These are phyloP conservation scores for Kingdonia uniflora DNA, from an alignment of 164 flowering plant species.

Conservation along the genomic window DNA sequence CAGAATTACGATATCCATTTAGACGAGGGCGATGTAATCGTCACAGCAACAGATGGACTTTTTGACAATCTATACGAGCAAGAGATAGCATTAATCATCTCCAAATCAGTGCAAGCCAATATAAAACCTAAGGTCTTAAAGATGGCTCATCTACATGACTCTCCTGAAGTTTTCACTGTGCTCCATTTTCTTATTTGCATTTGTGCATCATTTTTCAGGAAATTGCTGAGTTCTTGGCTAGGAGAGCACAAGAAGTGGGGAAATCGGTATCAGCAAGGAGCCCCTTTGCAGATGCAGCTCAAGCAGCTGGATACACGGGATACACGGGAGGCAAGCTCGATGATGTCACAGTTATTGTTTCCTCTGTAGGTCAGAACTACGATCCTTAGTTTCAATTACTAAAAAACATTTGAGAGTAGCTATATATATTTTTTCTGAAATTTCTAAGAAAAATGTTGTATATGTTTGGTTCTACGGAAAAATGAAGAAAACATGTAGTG, in stretches of 20 bases:
- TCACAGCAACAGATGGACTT: constrained; percentile 82
- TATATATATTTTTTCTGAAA: no score
- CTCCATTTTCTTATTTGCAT: background rate
- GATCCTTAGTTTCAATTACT: background rate
- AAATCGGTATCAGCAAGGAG: constrained; percentile 35
- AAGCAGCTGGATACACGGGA: constrained; percentile 65
- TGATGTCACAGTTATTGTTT: constrained; percentile 70
- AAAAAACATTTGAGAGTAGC: no score
- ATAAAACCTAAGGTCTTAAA: constrained; percentile 39
- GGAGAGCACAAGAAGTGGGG: constrained; percentile 58
- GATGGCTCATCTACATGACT: background rate
- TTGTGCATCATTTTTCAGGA: constrained; percentile 29
- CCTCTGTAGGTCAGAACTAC: constrained; percentile 33
- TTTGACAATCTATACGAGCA: constrained; percentile 73
- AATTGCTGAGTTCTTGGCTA: constrained; percentile 50
- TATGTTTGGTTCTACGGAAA: no score
- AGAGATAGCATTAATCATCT: constrained; percentile 48
- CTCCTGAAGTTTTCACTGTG: background rate
- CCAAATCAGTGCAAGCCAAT: constrained; percentile 34
- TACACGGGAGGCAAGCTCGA: constrained; percentile 75
- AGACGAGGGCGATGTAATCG: constrained; percentile 60
- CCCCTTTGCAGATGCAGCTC: constrained; percentile 81
- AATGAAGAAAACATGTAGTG: no score
- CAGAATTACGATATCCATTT: constrained; percentile 51
- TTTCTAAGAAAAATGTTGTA: no score